phyloP scores from a whole-genome alignment of 78 protist genomes.

The Dictyostelium brefeldianum region DNA sequence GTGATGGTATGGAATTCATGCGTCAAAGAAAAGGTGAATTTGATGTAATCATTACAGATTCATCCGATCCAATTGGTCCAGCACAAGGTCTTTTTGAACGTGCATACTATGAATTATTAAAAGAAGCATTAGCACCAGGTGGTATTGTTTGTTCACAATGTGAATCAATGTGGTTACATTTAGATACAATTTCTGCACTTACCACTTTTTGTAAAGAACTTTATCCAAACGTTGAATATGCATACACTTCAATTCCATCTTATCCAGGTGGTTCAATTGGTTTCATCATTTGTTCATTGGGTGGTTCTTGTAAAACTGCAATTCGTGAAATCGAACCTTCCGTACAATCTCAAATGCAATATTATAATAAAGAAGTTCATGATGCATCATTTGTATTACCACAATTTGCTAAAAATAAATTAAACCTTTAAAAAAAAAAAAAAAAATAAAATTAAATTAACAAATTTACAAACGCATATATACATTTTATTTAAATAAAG shows the following conservation, averaged over 20 bases:
- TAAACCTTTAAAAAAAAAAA: constrained; percentile 7
- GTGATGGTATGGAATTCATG: constrained; percentile 95
- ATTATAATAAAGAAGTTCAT: constrained; percentile 93
- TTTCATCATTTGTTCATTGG: constrained; percentile 67
- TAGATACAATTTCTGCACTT: constrained; percentile 86
- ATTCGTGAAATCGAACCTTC: constrained; percentile 25
- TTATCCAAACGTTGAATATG: constrained; percentile 89
- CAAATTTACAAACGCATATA: neutral
- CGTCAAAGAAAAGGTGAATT: constrained; percentile 73
- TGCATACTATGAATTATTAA: constrained; percentile 83
- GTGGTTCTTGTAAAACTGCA: constrained; percentile 36
- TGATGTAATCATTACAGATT: constrained; percentile 98
- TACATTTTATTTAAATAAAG: neutral
- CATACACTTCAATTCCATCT: constrained; percentile 92
- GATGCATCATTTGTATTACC: constrained; percentile 94
- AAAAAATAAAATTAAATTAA: neutral
- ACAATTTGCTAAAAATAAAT: constrained; percentile 83
- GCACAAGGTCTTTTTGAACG: constrained; percentile 91
- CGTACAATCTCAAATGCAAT: constrained; percentile 70
- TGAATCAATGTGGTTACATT: constrained; percentile 95
- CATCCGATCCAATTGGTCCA: constrained; percentile 97
- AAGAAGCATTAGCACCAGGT: constrained; percentile 86
- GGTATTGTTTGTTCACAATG: constrained; percentile 96
- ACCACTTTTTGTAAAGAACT: constrained; percentile 45
- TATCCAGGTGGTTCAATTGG: constrained; percentile 97